Evolutionary conservation across 371 early-diverging fungal genomes (phyloP), one percentile per base, ranked within the genome.

Genomic region (Mucor piriformis): DNA sequence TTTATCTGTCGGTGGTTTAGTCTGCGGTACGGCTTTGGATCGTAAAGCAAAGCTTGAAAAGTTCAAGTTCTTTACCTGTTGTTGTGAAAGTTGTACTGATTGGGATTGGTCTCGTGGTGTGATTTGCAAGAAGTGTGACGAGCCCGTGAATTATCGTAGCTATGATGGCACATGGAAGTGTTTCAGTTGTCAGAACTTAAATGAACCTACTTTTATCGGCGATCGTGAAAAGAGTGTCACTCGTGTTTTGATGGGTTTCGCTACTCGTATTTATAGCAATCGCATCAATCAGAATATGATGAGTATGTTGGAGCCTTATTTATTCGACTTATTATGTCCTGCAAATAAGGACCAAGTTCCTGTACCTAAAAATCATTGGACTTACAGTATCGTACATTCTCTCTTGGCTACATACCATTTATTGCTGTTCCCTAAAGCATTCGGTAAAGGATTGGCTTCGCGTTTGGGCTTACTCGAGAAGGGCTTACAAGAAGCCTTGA

Each of bases 31-130:
- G 4, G 67, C 66, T 3, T 33, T 50, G 8, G 44, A 61, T 38
- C 75, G 80, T 12, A 71, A 57, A 15, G 64, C 57, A 1, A 76
- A 76, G 27, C 50, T 76, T 1, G 54, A 63, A 40, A 62, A 71
- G 27, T 80, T 68, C 65, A 80, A 80, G 33, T 80, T 80, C 58
- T 80, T 80, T 27, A 52, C 65, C 2, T 80, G 80, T 46, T 50
- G 61, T 7, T 80, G 80, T 37, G 66, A 64, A 10, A 71, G 80
- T 15, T 80, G 80, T 51, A n/a, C 46, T 1, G 70, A 70, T 32
- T 67, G 58, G 61, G 73, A 78, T 51, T 73, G 74, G 69, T 57
- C 69, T 16, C 47, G 73, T 23, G 73, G 73, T 16, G 54, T 57
- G 15, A 12, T 12, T 4, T 76, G 73, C 48, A 23, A 46, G 11